A percentile compares a stretch with the other conserved stretches of the same genome.
These are phyloP conservation scores for Pythium utonaiense DNA, from an alignment of 352 stramenopile species.

Conservation along the genomic window DNA sequence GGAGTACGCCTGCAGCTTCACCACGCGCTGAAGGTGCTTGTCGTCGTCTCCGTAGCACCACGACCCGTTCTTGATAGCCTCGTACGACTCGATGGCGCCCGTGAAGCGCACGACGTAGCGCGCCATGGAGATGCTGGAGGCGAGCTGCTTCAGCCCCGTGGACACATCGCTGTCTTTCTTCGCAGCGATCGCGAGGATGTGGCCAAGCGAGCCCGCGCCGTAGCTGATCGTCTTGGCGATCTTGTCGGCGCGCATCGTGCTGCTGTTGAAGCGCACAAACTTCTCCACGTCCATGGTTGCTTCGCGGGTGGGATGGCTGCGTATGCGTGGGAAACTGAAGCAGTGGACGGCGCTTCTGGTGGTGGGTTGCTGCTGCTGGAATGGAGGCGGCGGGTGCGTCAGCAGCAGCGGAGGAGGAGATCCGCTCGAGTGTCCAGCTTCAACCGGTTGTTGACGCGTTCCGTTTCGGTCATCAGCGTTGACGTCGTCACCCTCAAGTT, in stretches of 20 bases:
- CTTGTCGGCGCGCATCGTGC: conserved; percentile 69
- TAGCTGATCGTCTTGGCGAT: conserved; percentile 84
- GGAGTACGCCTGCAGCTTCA: conserved; percentile 66
- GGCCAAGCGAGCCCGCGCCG: conserved; percentile 46
- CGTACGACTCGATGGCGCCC: conserved; percentile 65
- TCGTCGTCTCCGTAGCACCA: conserved; percentile 78
- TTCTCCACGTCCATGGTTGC: conserved; percentile 61
- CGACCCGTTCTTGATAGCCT: conserved; percentile 69
- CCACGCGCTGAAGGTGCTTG: conserved; percentile 49
- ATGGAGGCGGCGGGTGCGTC: conserved; percentile 9
- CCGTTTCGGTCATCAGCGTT: conserved; percentile 15
- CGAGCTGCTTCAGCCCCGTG: conserved; percentile 54
- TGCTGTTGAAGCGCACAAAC: conserved; percentile 58
- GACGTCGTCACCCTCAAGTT: conserved; percentile 18
- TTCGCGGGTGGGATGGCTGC: background rate
- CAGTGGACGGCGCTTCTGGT: background rate
- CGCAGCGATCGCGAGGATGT: conserved; percentile 46
- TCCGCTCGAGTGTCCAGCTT: conserved; percentile 12
- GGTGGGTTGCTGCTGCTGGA: background rate
- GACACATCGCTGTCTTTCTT: conserved; percentile 51
- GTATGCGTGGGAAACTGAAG: conserved; percentile 4
- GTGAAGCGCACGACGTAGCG: conserved; percentile 81
- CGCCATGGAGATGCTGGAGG: conserved; percentile 72
- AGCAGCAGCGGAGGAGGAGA: background rate
- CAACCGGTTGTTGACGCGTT: conserved; percentile 22